Evolutionary conservation across 2,329 filamentous ascomycete species (phyloP).

Genomic region (Alternaria rosae): DNA sequence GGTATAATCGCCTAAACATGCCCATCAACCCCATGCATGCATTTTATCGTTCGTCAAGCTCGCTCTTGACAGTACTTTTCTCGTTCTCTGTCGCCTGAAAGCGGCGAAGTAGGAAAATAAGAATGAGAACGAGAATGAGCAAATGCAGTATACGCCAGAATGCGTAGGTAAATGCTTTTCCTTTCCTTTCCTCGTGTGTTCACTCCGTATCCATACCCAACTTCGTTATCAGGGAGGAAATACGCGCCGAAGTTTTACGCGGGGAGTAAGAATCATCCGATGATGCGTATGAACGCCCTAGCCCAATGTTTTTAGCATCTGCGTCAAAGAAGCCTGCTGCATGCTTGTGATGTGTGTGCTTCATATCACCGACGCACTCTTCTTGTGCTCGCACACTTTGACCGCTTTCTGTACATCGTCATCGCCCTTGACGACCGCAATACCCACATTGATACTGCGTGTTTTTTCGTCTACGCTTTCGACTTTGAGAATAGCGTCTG

Average conservation of each 20-base stretch:
- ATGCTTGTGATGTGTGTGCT: neutral
- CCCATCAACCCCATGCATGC: neutral
- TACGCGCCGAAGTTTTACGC: neutral
- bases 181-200: neutral
- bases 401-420: slow-evolving; percentile 5
- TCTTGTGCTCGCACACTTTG: slow-evolving; percentile 4
- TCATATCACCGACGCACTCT: slow-evolving; percentile 11
- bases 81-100: neutral
- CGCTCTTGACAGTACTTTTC: neutral
- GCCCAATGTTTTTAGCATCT: neutral
- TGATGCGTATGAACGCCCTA: neutral
- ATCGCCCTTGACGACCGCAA: slow-evolving; percentile 7
- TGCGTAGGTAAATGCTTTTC: neutral
- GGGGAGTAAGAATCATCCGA: neutral
- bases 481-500: slow-evolving; percentile 7
- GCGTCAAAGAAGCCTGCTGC: neutral
- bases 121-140: neutral
- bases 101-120: too few species aligned
- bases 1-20: slow-evolving; percentile 3
- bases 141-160: neutral
- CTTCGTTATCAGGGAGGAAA: neutral
- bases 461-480: slow-evolving; percentile 1
- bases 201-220: neutral
- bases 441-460: slow-evolving; percentile 6
- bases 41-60: neutral